Percentiles rank a stretch among this genome's conserved stretches.
These are phyloP conservation scores for Fusarium pseudograminearum DNA, from an alignment of 2,329 filamentous ascomycete genomes.

Conservation along the genomic window DNA sequence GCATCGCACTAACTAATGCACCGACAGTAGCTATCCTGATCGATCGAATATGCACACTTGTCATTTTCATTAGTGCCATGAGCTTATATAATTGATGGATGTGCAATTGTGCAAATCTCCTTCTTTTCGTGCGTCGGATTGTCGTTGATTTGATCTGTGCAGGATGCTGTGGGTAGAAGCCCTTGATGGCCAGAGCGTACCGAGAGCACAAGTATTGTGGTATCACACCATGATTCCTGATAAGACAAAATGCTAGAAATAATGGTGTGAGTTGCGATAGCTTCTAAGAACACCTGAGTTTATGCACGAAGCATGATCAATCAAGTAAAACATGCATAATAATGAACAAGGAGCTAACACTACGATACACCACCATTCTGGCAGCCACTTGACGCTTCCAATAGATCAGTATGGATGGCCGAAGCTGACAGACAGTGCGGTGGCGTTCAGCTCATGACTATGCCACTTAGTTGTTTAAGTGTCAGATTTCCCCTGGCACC, in stretches of 20 bases:
- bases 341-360: background rate
- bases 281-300: background rate
- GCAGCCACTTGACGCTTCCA: background rate
- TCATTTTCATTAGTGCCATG: background rate
- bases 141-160: background rate
- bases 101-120: background rate
- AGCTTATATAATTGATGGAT: background rate
- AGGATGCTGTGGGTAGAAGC: background rate
- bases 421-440: background rate
- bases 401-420: background rate
- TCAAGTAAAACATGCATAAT: background rate
- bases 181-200: background rate
- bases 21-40: background rate
- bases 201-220: background rate
- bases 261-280: background rate
- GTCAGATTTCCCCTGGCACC: background rate
- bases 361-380: background rate
- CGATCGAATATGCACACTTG: background rate
- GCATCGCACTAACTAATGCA: background rate
- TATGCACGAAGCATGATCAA: background rate
- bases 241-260: background rate
- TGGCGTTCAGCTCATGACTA: constrained; percentile 1
- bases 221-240: too few relatives aligned
- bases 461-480: background rate
- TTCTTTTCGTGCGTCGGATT: background rate